Evolutionary conservation across 805 yeast genomes (phyloP).

Genomic region (Ogataea ramenticola): DNA sequence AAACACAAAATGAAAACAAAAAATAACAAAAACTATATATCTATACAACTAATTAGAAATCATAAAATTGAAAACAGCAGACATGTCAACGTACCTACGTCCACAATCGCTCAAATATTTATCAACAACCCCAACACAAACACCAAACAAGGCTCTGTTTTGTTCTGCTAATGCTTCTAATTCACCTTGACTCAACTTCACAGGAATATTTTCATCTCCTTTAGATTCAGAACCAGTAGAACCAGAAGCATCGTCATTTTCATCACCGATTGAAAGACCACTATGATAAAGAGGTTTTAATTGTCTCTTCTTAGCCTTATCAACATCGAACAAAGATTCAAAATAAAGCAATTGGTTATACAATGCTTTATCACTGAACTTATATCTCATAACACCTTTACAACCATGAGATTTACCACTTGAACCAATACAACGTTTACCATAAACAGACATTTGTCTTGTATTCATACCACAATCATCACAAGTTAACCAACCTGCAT

Average conservation of each 20-base stretch:
- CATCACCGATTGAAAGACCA: too few relatives aligned
- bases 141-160: slow-evolving; percentile 54
- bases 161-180: slow-evolving; percentile 73
- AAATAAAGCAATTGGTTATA: slow-evolving; percentile 83
- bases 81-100: slow-evolving; percentile 83
- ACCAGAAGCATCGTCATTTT: too few relatives aligned
- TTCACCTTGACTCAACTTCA: slow-evolving; percentile 38
- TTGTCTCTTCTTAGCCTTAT: slow-evolving; percentile 54
- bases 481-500: slow-evolving; percentile 81
- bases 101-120: slow-evolving; percentile 78
- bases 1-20: neutral
- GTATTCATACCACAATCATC: slow-evolving; percentile 84
- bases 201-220: slow-evolving; percentile 17
- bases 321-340: slow-evolving; percentile 72
- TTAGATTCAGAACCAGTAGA: too few relatives aligned
- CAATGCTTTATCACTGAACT: slow-evolving; percentile 69
- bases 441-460: slow-evolving; percentile 83
- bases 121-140: slow-evolving; percentile 51
- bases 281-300: slow-evolving; percentile 55
- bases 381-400: slow-evolving; percentile 76
- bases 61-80: slow-evolving; percentile 46
- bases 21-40: neutral
- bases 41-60: neutral
- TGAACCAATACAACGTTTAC: slow-evolving; percentile 70
- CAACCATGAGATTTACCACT: slow-evolving; percentile 57